phyloP scores from a whole-genome alignment of 1,284 basidiomycete genomes.

The Ceratobasidium sp. region DNA sequence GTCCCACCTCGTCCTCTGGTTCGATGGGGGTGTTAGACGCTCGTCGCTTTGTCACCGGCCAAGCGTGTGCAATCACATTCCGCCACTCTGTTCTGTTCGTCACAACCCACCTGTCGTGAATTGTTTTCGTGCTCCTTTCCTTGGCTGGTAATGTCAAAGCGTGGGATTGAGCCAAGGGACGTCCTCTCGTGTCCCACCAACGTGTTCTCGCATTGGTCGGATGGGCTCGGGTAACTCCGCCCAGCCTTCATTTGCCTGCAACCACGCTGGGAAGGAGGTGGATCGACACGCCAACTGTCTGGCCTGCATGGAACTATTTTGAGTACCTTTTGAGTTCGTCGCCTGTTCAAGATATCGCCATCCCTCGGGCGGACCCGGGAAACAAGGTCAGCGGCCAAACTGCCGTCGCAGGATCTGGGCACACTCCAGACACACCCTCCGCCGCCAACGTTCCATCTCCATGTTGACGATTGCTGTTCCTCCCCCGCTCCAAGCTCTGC shows the following conservation, averaged over 20 bases:
- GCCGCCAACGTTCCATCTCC: constrained; percentile 55
- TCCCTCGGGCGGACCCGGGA: not conserved
- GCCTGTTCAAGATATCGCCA: not conserved
- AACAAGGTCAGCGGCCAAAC: not conserved
- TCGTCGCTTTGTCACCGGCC: no score
- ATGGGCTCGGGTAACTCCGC: not conserved
- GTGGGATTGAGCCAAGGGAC: not conserved
- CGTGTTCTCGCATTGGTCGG: not conserved
- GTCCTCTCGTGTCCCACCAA: constrained; percentile 11
- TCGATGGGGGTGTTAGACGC: no score
- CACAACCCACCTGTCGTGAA: no score
- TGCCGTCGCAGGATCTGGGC: not conserved
- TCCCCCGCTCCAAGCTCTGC: constrained; percentile 35
- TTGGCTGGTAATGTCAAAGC: no score
- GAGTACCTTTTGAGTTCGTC: not conserved
- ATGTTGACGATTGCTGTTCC: constrained; percentile 56
- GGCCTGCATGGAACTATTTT: no score
- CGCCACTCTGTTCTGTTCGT: no score
- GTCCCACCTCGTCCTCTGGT: no score
- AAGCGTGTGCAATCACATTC: no score
- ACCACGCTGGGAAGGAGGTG: constrained; percentile 9
- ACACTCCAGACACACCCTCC: constrained; percentile 53
- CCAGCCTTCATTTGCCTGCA: not conserved
- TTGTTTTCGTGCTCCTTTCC: no score
- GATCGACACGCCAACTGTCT: no score